Evolutionary conservation across 2,329 filamentous ascomycete species (phyloP).

Genomic region (Setomelanomma holmii): DNA sequence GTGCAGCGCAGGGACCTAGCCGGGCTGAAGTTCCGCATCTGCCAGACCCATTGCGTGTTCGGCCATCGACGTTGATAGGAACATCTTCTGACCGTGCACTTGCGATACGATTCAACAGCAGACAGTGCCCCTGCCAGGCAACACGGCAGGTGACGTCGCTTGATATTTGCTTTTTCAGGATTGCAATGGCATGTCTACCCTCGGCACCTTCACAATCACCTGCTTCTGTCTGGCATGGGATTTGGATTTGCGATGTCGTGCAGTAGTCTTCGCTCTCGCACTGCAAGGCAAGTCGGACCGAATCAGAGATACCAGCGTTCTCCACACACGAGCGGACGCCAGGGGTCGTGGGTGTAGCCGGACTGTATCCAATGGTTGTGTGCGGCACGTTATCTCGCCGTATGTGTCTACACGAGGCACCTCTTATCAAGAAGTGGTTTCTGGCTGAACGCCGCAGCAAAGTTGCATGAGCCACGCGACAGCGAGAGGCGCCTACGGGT

Average conservation of each 20-base stretch:
- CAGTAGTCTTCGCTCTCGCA: neutral
- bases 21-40: neutral
- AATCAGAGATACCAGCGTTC: neutral
- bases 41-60: neutral
- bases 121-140: neutral
- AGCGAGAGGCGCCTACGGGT: neutral
- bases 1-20: neutral
- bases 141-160: neutral
- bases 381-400: neutral
- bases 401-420: neutral
- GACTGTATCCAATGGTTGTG: neutral
- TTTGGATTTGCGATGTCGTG: neutral
- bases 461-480: neutral
- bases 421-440: neutral
- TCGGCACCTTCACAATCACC: neutral
- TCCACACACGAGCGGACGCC: neutral
- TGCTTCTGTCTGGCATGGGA: neutral
- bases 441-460: neutral
- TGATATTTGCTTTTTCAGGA: neutral
- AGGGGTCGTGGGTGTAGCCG: neutral
- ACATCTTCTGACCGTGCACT: neutral
- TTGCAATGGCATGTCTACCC: neutral
- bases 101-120: no score
- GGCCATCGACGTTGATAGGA: neutral
- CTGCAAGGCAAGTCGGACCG: neutral